A percentile compares a stretch with the other conserved stretches of the same genome.
These are phyloP conservation scores for Wallacemonas rigidus DNA, from an alignment of 208 protist genomes.

Conservation along the genomic window DNA sequence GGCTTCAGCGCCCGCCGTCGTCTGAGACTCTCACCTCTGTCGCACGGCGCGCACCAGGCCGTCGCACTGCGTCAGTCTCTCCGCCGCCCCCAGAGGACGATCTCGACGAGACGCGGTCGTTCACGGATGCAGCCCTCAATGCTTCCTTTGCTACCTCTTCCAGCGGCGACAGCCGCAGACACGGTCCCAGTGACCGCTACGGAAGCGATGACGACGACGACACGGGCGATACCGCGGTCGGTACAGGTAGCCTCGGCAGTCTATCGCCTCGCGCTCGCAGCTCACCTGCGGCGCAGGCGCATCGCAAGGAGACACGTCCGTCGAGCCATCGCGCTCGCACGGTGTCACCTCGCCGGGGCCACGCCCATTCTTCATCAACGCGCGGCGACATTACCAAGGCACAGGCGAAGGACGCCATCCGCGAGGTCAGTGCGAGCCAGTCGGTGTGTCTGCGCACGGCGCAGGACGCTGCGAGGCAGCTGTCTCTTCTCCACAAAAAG, in stretches of 20 bases:
- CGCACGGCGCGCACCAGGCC: neutral
- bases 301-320: neutral
- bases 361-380: neutral
- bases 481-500: neutral
- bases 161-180: neutral
- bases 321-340: constrained; percentile 7
- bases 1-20: neutral
- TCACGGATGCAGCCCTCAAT: neutral
- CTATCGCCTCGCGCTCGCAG: neutral
- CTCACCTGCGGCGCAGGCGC: too few relatives aligned
- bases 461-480: neutral
- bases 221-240: neutral
- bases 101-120: constrained; percentile 6
- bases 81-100: neutral
- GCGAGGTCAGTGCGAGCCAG: neutral
- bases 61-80: neutral
- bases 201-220: neutral
- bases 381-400: neutral
- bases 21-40: neutral
- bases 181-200: too few relatives aligned
- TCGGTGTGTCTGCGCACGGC: neutral
- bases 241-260: neutral
- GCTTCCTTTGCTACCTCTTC: neutral
- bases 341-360: neutral
- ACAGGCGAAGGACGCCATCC: neutral